A percentile compares a stretch with the other conserved stretches of the same genome.
Evolutionary conservation across 2,329 filamentous ascomycete genomes (phyloP).

Genomic region (Fusarium succisae): DNA sequence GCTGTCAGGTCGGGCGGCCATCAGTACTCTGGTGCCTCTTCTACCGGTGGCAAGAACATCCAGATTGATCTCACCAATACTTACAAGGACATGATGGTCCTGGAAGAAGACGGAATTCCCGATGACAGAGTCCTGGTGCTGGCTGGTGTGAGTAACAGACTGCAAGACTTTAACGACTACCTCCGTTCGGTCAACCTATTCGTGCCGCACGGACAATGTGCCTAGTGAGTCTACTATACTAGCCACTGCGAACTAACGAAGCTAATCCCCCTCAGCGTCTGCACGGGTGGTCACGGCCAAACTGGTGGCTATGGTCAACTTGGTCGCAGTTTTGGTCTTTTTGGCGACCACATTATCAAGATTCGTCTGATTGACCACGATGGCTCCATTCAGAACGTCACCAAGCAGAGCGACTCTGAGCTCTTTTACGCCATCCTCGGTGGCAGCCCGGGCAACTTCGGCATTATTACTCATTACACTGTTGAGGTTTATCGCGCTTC

Average conservation of each 20-base stretch:
- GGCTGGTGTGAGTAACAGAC: conserved; percentile 53
- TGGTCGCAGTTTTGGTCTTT: conserved; percentile 60
- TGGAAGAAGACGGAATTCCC: conserved; percentile 28
- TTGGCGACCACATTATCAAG: conserved; percentile 62
- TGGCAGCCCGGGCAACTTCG: conserved; percentile 67
- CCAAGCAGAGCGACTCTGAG: conserved; percentile 59
- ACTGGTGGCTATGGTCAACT: conserved; percentile 60
- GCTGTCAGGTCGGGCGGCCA: conserved; percentile 59
- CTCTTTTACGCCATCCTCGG: conserved; percentile 68
- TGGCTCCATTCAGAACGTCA: conserved; percentile 57
- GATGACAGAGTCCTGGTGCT: conserved; percentile 49
- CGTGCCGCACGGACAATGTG: conserved; percentile 58
- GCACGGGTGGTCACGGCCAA: conserved; percentile 58
- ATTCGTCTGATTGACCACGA: conserved; percentile 58
- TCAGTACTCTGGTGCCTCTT: conserved; percentile 60
- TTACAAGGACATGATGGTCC: conserved; percentile 43
- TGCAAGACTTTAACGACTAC: conserved; percentile 56
- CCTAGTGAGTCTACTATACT: conserved; percentile 27
- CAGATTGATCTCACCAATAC: conserved; percentile 56
- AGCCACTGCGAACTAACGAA: too few species aligned
- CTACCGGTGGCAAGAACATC: conserved; percentile 55
- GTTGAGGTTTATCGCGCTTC: conserved; percentile 51
- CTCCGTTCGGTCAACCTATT: conserved; percentile 53
- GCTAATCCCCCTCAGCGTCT: conserved; percentile 41
- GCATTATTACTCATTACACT: conserved; percentile 63